Conservation (phyloP, 164 flowering plant genomes). For the Dillenia suffruticosa region DNA sequence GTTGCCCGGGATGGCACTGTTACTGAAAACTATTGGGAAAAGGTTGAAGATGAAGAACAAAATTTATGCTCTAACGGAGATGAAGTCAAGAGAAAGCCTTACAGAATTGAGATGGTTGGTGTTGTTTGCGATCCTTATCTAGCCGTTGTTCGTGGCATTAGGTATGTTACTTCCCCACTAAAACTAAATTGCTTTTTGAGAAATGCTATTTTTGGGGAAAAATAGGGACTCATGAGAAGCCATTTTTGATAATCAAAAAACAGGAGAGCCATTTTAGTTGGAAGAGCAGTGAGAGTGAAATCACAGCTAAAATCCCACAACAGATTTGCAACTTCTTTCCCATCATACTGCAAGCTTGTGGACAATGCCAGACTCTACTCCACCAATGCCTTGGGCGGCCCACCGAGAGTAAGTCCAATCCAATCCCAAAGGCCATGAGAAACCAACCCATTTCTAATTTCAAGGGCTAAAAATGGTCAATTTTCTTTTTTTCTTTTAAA, state of each 20-base stretch:
- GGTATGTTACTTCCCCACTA: constrained; percentile 29
- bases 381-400: constrained; percentile 57
- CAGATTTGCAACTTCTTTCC: constrained; percentile 83
- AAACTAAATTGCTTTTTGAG: too few relatives aligned
- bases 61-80: constrained; percentile 7
- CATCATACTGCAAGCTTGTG: constrained; percentile 66
- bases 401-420: constrained; percentile 50
- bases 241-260: constrained; percentile 4
- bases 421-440: too few relatives aligned
- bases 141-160: constrained; percentile 90
- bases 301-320: constrained; percentile 88
- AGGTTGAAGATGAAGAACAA: constrained; percentile 39
- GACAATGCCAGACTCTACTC: constrained; percentile 81
- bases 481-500: background rate
- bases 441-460: too few relatives aligned
- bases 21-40: constrained; percentile 83
- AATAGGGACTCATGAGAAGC: background rate
- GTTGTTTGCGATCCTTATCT: constrained; percentile 87
- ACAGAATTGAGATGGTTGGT: constrained; percentile 88
- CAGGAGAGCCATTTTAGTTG: constrained; percentile 79
- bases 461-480: too few relatives aligned
- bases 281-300: constrained; percentile 91
- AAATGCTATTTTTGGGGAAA: too few relatives aligned
- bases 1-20: constrained; percentile 60
- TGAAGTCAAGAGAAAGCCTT: constrained; percentile 49